Base-by-base conservation (phyloP, 352 stramenopile genomes). In the Globisporangium nagaii region DNA sequence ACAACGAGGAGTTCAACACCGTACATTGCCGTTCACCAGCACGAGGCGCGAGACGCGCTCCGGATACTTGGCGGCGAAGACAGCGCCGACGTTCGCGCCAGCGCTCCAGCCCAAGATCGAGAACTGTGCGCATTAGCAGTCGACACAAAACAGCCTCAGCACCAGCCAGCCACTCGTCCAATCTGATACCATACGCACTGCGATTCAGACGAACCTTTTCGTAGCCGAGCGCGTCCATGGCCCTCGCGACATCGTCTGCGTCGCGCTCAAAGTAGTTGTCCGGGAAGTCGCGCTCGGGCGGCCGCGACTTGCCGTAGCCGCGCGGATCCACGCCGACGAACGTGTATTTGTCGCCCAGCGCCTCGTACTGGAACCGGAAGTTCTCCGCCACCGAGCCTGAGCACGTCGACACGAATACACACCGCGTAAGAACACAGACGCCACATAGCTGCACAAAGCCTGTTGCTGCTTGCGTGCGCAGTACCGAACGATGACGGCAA, bases 21-120 rank as follows among this genome's bases (percentile, higher is more conserved):
- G 39, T 74, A 93, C 83, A 55, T 93, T 93, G 56, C 81, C 81
- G 32, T 88, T 88, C 46, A 92, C 63, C 37, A 93, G 62, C 40
- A 89, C 77, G 20, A 93, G 76, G 4, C 84, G 77, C 17, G 76
- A 67, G 25, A 93, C 70, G 32, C 79, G 72, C 34, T 88, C 72
- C 0, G 84, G 79, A 47, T 84, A 73, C 54, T 71, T 85, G 39
- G 79, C 75, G 2, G 84, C 81, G 17, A 93, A 57, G 9, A 89
- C 79, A 25, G 79, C 81, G 37, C 70, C 71, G 15, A 83, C 71
- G 59, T 92, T 93, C 40, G 84, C 84, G 25, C 84, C 84, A 15
- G 84, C 77, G 44, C 79, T 88, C 70, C 77, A 89, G 24, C 81
- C 84, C 28, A 93, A 39, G 25, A 92, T 70, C 56, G 80, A 87